phyloP scores from a whole-genome alignment of 1,139 yeast species.

The Lodderomyces elongisporus region DNA sequence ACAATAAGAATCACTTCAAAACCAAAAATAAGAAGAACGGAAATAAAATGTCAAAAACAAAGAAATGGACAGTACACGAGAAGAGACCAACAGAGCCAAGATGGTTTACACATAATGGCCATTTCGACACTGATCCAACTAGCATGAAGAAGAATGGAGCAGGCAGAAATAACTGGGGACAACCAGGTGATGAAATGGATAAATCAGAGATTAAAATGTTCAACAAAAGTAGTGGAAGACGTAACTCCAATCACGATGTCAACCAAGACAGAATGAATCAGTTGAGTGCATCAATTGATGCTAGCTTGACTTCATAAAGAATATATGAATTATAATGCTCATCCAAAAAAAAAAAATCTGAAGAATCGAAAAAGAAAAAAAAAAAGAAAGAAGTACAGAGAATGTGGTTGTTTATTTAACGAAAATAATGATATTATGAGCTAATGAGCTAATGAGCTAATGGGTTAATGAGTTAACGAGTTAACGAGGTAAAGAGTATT shows the following conservation, averaged over 20 bases:
- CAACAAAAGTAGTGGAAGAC: conserved; percentile 26
- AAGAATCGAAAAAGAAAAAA: too few species aligned
- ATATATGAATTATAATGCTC: too few species aligned
- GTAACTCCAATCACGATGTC: conserved; percentile 39
- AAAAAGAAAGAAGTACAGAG: too few species aligned
- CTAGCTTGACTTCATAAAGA: too few species aligned
- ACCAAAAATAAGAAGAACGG: too few species aligned
- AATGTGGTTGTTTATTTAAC: too few species aligned
- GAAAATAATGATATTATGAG: too few species aligned
- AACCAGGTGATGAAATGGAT: conserved; percentile 53
- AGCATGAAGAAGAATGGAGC: conserved; percentile 80
- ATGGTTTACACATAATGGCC: conserved; percentile 75
- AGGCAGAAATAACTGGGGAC: conserved; percentile 77
- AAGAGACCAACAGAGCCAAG: conserved; percentile 50
- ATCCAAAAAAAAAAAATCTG: too few species aligned
- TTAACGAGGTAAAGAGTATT: too few species aligned
- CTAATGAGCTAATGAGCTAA: too few species aligned
- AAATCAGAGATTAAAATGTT: conserved; percentile 32
- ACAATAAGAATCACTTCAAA: too few species aligned
- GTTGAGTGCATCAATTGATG: conserved; percentile 24
- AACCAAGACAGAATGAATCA: conserved; percentile 24
- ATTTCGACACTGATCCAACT: conserved; percentile 61
- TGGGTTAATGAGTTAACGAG: too few species aligned
- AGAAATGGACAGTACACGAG: conserved; percentile 70
- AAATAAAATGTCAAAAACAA: conserved; percentile 70